Evolutionary conservation across 2,329 filamentous ascomycete genomes (phyloP), one percentile per base, ranked within the genome.

Genomic region (Fusarium virguliforme): DNA sequence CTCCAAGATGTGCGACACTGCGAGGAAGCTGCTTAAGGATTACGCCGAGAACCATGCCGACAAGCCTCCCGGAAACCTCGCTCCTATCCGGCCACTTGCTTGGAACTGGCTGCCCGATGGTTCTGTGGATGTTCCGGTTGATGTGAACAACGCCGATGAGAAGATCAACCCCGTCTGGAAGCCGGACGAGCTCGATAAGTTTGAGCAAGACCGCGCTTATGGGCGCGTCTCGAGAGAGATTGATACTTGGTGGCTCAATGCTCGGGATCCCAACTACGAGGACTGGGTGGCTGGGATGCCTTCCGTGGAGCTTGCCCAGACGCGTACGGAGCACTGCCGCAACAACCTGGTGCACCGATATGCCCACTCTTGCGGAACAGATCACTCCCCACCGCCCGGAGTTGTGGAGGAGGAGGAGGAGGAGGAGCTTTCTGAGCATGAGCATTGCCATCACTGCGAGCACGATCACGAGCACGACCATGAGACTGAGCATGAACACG

Each of bases 171-270:
- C 86, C 0, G 80, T 83, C 1, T 88, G 86, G 85, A 82, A 85
- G 53, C 81, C 84, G 6, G 84, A 89, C 38, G 83, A 87, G 71
- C 79, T 81, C 22, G 85, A 89, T 72, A 89, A 88, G 73, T 88
- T 86, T 64, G 85, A 89, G 74, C 87, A 90, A 74, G 88, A 91
- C 74, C 83, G 82, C 32, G 80, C 82, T 9, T 90, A 90, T 70
- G 88, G 88, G 2, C 85, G 87, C 38, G 89, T 91, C 0, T 91
- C 89, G 1, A 83, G 88, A 68, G 89, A 91, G 76, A 86, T 91
- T 56, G 89, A 91, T 75, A 85, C 84, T 3, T 91, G 89, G 89
- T 91, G 89, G 89, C 83, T 88, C 48, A 85, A 84, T 53, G 87
- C 87, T 43, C 84, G 88, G 41, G 87, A 90, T 66, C 86, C 86